A percentile compares a stretch with the other conserved stretches of the same genome.
Evolutionary conservation across 2,329 filamentous ascomycete species (phyloP).

Genomic region (Drechslerella coelobrocha): DNA sequence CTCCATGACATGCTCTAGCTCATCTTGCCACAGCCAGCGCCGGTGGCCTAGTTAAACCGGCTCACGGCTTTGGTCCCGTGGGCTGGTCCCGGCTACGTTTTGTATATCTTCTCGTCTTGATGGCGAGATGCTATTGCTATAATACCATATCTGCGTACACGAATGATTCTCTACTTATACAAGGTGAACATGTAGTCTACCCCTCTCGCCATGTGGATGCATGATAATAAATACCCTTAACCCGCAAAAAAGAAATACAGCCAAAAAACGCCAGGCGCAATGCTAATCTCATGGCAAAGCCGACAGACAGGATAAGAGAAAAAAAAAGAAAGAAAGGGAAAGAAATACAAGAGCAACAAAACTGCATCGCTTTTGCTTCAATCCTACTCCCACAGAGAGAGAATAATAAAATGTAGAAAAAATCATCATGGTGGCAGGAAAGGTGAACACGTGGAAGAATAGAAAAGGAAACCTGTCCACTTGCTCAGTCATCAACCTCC

Average conservation of each 20-base stretch:
- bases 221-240: too few species aligned
- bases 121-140: too few species aligned
- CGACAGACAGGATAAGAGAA: background rate
- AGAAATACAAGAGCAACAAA: conserved; percentile 4
- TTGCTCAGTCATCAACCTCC: conserved; percentile 30
- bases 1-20: background rate
- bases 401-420: background rate
- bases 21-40: too few species aligned
- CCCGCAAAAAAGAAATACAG: too few species aligned
- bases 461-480: background rate
- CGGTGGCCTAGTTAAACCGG: too few species aligned
- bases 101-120: conserved; percentile 1
- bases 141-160: background rate
- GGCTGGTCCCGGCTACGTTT: too few species aligned
- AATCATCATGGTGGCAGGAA: background rate
- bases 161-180: background rate
- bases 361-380: conserved; percentile 6
- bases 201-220: too few species aligned
- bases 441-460: background rate
- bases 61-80: too few species aligned
- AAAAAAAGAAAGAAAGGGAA: background rate
- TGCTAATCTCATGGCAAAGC: background rate
- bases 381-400: conserved; percentile 6
- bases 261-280: conserved; percentile 1
- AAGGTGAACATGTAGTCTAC: background rate